These are phyloP conservation scores for Rhodotorula sphaerocarpa DNA, from an alignment of 768 basidiomycete species.

Conservation along the genomic window DNA sequence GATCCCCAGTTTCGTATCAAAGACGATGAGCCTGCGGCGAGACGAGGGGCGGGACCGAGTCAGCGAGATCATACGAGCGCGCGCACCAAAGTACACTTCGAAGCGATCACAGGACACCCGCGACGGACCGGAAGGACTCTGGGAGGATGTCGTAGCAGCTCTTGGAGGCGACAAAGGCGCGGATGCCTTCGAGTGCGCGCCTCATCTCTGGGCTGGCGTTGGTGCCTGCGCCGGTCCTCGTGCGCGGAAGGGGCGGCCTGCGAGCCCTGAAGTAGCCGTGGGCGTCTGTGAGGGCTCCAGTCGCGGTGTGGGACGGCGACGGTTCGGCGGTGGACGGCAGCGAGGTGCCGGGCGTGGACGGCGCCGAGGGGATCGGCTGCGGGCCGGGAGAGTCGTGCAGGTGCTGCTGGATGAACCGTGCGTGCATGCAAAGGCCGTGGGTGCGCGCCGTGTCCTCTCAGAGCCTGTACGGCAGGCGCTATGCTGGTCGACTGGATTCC, in stretches of 20 bases:
- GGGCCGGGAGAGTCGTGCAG: not conserved
- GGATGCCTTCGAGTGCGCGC: constrained; percentile 51
- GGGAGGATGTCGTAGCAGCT: constrained; percentile 90
- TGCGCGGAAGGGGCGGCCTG: not conserved
- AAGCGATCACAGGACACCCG: not conserved
- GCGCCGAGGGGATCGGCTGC: not conserved
- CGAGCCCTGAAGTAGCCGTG: not conserved
- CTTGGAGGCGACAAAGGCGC: constrained; percentile 71
- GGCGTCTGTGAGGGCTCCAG: not conserved
- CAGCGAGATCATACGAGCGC: too few species aligned
- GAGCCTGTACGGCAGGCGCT: too few species aligned
- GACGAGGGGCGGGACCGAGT: not conserved
- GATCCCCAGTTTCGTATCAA: constrained; percentile 90
- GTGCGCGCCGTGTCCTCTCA: too few species aligned
- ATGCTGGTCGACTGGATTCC: too few species aligned
- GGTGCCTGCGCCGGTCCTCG: constrained; percentile 11
- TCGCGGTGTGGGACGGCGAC: constrained; percentile 1
- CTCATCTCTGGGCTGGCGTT: constrained; percentile 8
- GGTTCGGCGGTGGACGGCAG: constrained; percentile 12
- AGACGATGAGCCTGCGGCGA: constrained; percentile 64
- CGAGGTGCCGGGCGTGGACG: constrained; percentile 2
- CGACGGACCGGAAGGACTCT: constrained; percentile 60
- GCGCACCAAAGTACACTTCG: too few species aligned
- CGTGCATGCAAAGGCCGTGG: not conserved
- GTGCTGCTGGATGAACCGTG: not conserved